phyloP scores from a whole-genome alignment of 768 basidiomycete genomes.

The Tylopilus cervinicoccineus region DNA sequence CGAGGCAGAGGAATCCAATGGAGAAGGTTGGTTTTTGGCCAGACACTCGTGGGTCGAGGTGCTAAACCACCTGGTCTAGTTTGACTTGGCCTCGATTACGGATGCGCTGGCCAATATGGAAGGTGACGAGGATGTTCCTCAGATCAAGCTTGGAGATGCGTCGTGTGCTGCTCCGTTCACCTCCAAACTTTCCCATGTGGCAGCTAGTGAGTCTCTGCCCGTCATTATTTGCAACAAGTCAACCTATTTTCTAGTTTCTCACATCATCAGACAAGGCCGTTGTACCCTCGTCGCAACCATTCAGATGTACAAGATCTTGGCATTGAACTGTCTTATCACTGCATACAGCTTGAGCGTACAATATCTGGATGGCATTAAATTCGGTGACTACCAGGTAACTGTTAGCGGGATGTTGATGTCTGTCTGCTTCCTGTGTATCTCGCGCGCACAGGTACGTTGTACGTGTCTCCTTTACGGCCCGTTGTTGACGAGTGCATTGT shows the following conservation, averaged over 20 bases:
- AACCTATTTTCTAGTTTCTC: constrained; percentile 60
- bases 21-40: constrained; percentile 61
- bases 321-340: constrained; percentile 95
- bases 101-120: constrained; percentile 90
- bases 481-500: background rate
- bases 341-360: constrained; percentile 98
- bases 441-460: constrained; percentile 80
- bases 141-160: constrained; percentile 99
- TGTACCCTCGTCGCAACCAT: constrained; percentile 98
- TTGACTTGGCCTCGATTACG: constrained; percentile 75
- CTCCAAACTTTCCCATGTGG: constrained; percentile 95
- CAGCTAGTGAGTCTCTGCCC: constrained; percentile 67
- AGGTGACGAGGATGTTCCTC: constrained; percentile 90
- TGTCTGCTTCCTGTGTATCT: constrained; percentile 97
- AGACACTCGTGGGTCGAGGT: background rate
- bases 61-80: constrained; percentile 41
- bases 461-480: background rate
- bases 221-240: background rate
- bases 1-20: constrained; percentile 81
- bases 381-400: constrained; percentile 98
- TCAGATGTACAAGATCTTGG: constrained; percentile 99
- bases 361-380: constrained; percentile 98
- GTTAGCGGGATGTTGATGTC: constrained; percentile 93
- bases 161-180: constrained; percentile 99
- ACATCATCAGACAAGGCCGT: constrained; percentile 97